These are phyloP conservation scores for Rhizopus delemar DNA, from an alignment of 371 early-diverging fungal genomes.

Conservation along the genomic window DNA sequence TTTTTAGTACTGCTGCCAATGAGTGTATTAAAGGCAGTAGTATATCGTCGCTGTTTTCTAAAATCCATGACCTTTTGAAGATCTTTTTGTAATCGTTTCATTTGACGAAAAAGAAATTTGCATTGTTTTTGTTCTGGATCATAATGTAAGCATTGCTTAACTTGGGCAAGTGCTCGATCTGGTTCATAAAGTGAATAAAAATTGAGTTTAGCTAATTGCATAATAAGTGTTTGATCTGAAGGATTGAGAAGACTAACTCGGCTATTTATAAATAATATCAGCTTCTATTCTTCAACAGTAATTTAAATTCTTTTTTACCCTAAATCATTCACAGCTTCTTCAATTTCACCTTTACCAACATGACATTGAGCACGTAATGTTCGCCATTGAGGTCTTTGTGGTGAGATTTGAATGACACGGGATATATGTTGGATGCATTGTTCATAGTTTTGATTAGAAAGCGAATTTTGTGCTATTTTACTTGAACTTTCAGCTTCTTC, in stretches of 20 bases:
- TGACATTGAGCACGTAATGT: constrained; percentile 75
- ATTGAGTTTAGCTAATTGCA: constrained; percentile 74
- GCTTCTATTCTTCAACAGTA: background rate
- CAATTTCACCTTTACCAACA: constrained; percentile 70
- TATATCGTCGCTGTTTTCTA: constrained; percentile 60
- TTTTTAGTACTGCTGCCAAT: constrained; percentile 45
- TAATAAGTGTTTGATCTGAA: constrained; percentile 58
- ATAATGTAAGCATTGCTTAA: constrained; percentile 83
- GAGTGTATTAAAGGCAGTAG: constrained; percentile 66
- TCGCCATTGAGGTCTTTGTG: constrained; percentile 61
- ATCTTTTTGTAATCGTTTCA: constrained; percentile 81
- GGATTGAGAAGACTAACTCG: constrained; percentile 74
- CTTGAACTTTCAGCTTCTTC: constrained; percentile 43
- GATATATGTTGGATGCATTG: constrained; percentile 65
- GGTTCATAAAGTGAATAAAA: constrained; percentile 72
- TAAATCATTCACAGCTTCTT: constrained; percentile 82
- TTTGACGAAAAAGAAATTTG: constrained; percentile 66
- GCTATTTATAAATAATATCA: constrained; percentile 27
- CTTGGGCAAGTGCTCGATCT: constrained; percentile 64
- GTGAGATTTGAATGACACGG: constrained; percentile 58
- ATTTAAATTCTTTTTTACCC: constrained; percentile 44
- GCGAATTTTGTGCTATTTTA: constrained; percentile 45
- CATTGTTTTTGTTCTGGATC: constrained; percentile 92
- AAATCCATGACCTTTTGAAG: constrained; percentile 62
- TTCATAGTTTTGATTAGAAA: constrained; percentile 49